These are phyloP conservation scores for Fusarium caatingaense DNA, from an alignment of 2,329 filamentous ascomycete species.

Conservation along the genomic window DNA sequence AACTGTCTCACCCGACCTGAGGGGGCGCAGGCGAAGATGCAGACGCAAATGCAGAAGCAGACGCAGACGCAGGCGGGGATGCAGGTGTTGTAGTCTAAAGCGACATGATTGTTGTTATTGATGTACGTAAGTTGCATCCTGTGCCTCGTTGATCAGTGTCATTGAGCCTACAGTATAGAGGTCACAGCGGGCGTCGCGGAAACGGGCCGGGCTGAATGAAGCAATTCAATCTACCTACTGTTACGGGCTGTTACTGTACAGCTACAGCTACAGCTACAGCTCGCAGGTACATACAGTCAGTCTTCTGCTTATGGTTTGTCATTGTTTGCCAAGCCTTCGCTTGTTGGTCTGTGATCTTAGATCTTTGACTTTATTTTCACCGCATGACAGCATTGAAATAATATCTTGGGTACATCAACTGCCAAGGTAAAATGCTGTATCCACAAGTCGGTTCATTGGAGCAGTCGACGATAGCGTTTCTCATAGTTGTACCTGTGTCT, in stretches of 20 bases:
- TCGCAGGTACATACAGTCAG: background rate
- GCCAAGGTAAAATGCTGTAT: background rate
- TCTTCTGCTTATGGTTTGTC: background rate
- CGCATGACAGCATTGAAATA: background rate
- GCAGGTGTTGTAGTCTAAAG: conserved; percentile 4
- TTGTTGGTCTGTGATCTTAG: background rate
- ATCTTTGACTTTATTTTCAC: background rate
- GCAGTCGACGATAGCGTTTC: no score
- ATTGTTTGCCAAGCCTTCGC: conserved; percentile 8
- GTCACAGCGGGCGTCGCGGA: conserved; percentile 43
- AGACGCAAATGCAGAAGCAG: background rate
- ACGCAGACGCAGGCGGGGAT: background rate
- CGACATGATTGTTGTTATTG: conserved; percentile 3
- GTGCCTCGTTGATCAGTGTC: conserved; percentile 9
- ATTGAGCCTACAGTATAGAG: conserved; percentile 27
- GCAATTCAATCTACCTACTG: background rate
- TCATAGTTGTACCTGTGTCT: background rate
- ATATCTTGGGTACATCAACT: background rate
- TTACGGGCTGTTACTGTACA: background rate
- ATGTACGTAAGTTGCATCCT: conserved; percentile 22
- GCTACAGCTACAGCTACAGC: background rate
- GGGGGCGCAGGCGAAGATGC: conserved; percentile 14
- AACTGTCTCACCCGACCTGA: conserved; percentile 28
- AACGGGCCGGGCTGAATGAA: conserved; percentile 37
- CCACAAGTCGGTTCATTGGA: background rate